Base-by-base conservation (phyloP, 768 basidiomycete species). In the Suillus hirtellus region DNA sequence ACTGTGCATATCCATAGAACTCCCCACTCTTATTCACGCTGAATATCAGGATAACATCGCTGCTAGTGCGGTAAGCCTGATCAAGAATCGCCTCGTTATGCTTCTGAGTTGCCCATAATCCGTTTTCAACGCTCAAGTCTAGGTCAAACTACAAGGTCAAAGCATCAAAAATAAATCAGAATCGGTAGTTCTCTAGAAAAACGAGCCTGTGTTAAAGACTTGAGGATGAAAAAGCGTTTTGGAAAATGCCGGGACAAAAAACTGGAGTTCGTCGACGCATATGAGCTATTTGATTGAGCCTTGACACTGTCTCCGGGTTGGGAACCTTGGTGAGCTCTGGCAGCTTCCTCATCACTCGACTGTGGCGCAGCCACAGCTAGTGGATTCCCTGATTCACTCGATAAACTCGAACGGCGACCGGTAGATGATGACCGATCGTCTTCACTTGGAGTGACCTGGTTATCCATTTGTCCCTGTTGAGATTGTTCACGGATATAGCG, bases 11-110 rank as follows among this genome's bases (percentile, higher is more conserved):
- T 24, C 96, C 96, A 70, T 90, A 97, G 72, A 97, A 99, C 73
- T 94, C 93, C 42, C 96, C 95, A 62, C 90, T 91, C 73, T 90
- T 93, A 77, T 98, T 98, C 19, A 92, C 96, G 42, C 95, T 86
- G 69, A 98, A 98, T 63, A 99, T 87, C 50, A 98, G 82, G 70
- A 82, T 91, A 4, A 98, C 96, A 31, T 96, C 92, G 66, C 85
- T 83, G 65, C 90, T 89, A 3, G 94, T 97, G n/a, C 95, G 87
- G 74, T 81, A 99, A 0, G 96, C 96, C 73, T 93, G 93, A 67
- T 98, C 95, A 17, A 97, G 80, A 55, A 96, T 87, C 10, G 86
- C 86, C 76, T 97, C 94, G 70, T 96, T 97, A 77, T 96, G 95
- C 68, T 81, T 83, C 76, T 99, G 96, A 1, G 96, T 98, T 52